A percentile compares a stretch with the other conserved stretches of the same genome.
Evolutionary conservation across 2,329 filamentous ascomycete species (phyloP).

Genomic region (Scorias spongiosa): DNA sequence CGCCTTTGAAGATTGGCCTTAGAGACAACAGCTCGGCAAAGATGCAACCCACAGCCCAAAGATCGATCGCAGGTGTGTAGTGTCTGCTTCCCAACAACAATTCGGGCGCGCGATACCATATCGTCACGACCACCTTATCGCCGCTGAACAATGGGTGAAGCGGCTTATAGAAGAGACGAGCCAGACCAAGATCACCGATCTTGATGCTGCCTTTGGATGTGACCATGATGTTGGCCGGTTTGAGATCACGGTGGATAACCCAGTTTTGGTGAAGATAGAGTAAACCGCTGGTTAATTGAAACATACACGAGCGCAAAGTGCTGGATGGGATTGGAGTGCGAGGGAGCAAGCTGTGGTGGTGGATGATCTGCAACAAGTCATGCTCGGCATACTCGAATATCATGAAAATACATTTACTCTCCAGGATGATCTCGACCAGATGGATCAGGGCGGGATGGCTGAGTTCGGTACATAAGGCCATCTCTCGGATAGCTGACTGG

Average conservation of each 20-base stretch:
- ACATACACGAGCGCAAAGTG: constrained; percentile 87
- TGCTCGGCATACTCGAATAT: constrained; percentile 98
- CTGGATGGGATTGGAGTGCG: constrained; percentile 75
- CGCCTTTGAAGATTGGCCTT: constrained; percentile 92
- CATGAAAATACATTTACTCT: constrained; percentile 99
- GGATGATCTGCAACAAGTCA: constrained; percentile 92
- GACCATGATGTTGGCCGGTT: constrained; percentile 98
- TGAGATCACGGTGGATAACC: constrained; percentile 92
- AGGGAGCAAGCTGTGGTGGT: constrained; percentile 84
- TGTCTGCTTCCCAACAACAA: constrained; percentile 83
- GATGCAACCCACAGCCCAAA: constrained; percentile 97
- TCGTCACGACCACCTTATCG: constrained; percentile 96
- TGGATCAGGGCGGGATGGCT: constrained; percentile 79
- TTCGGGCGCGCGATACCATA: constrained; percentile 96
- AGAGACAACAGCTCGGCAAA: constrained; percentile 86
- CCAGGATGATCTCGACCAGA: constrained; percentile 86
- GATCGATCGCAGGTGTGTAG: constrained; percentile 91
- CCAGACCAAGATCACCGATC: constrained; percentile 86
- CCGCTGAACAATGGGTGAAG: constrained; percentile 81
- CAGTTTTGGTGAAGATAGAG: constrained; percentile 93
- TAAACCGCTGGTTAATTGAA: constrained; percentile 85
- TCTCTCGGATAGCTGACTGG: constrained; percentile 91
- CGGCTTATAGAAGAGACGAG: constrained; percentile 85
- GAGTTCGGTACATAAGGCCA: constrained; percentile 90
- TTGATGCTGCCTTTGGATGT: constrained; percentile 80